These are phyloP conservation scores for Pseudocercospora fijiensis DNA, from an alignment of 2,329 filamentous ascomycete genomes.

Conservation along the genomic window DNA sequence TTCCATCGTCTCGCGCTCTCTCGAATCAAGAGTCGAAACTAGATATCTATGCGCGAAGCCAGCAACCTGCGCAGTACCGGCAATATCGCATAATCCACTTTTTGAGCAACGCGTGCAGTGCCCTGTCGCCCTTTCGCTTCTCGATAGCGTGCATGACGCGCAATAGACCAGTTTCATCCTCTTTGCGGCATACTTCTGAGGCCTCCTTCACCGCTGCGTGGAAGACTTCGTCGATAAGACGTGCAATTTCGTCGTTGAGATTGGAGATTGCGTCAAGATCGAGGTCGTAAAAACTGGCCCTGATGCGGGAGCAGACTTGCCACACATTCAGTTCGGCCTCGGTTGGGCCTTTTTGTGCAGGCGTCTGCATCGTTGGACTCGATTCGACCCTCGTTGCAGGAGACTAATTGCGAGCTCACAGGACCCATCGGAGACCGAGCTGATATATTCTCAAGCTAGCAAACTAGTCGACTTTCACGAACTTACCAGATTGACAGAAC, in stretches of 20 bases:
- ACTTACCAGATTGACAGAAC: neutral
- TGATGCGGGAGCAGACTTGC: neutral
- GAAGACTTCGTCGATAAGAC: neutral
- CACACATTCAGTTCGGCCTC: neutral
- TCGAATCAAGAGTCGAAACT: neutral
- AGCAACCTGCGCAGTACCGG: neutral
- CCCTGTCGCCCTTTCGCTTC: neutral
- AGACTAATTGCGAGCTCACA: neutral
- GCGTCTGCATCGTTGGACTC: too few species aligned
- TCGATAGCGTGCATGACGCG: neutral
- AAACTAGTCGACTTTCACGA: neutral
- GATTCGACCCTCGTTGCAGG: neutral
- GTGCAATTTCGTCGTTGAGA: neutral
- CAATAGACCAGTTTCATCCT: neutral
- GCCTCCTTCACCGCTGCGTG: neutral
- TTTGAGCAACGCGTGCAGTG: too few species aligned
- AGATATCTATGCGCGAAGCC: neutral
- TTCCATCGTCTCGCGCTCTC: too few species aligned
- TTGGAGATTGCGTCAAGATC: neutral
- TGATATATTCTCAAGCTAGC: neutral
- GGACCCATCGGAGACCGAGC: neutral
- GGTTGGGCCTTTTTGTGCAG: too few species aligned
- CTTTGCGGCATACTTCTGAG: neutral
- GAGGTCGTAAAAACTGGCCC: neutral
- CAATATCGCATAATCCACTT: neutral